Base-by-base conservation (phyloP, 2,329 filamentous ascomycete species). In the Monosporascus ibericus region DNA sequence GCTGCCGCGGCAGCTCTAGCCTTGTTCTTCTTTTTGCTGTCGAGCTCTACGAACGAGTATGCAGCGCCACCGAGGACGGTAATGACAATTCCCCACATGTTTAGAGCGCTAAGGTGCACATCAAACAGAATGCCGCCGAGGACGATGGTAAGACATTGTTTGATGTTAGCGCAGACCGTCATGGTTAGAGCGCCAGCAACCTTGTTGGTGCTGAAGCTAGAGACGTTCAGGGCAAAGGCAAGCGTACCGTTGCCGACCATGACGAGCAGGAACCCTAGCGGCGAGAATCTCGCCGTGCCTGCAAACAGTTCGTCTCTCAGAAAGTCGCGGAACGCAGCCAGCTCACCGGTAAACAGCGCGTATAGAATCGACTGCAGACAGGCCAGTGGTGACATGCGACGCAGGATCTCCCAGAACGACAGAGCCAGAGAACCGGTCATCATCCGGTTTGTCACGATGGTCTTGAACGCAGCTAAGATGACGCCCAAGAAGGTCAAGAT, bases 361-460 rank as follows among this genome's bases (percentile, higher is more conserved):
- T 76, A 81, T 42, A 75, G 61, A 44, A 82, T 59, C 17, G 79
- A 78, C 65, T 84, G 80, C 38, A 77, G 60, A 39, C 75, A 79
- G 11, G 82, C 82, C 8, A 85, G 72, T 1, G 81, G 82, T 14
- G 79, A 82, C 78, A 85, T 81, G 65, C 80, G 76, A 61, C 81
- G 73, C n/a, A 85, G 75, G 18, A 84, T 74, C 62, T 86, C 82
- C 55, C 84, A 72, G 2, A 81, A 76, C 1, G 79, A 76, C 3
- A 85, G 75, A 20, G 76, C 74, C 27, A 85, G 73, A 3, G 75
- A 73, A 34, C 81, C 81, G 8, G 82, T 85, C 79, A 85, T 83
- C 60, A 85, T 76, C 61, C 79, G 77, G 68, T 85, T 85, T 37
- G 82, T 84, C 30, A 80, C 79, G 36, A 86, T 78, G 1, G 81